phyloP scores from a whole-genome alignment of 179 eudicot genomes.

The Spergularia azorica region DNA sequence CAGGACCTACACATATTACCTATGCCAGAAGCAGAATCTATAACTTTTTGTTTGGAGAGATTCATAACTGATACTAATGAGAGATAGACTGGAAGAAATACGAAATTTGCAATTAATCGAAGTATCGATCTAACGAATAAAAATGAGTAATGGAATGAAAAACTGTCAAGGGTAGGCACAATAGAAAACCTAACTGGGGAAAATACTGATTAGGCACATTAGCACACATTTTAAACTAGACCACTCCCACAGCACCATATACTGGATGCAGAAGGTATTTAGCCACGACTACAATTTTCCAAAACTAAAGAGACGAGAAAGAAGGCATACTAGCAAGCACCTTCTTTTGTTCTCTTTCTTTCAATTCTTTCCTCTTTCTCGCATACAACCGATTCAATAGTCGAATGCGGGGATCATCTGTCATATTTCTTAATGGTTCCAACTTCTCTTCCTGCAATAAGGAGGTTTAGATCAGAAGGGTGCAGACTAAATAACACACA shows the following conservation, averaged over 20 bases:
- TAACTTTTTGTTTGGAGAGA: not conserved
- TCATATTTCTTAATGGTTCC: constrained; percentile 73
- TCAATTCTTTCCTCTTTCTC: constrained; percentile 78
- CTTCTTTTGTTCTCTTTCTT: constrained; percentile 60
- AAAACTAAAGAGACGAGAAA: not conserved
- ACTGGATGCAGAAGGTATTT: not conserved
- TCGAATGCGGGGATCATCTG: constrained; percentile 85
- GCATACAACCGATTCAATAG: constrained; percentile 77
- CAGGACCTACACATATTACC: not conserved
- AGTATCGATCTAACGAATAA: not conserved
- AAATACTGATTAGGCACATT: not conserved
- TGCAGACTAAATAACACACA: constrained; percentile 1
- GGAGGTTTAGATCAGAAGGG: constrained; percentile 23
- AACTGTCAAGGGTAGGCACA: not conserved
- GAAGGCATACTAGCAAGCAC: constrained; percentile 26
- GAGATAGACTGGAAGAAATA: not conserved
- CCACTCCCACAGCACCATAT: not conserved
- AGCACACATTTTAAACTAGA: not conserved
- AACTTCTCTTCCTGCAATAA: constrained; percentile 76
- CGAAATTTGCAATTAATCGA: not conserved
- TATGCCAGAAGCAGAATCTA: not conserved
- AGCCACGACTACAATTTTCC: not conserved
- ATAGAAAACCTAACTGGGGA: not conserved
- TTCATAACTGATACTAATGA: not conserved
- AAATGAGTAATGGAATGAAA: not conserved